Base-by-base conservation (phyloP, 768 basidiomycete genomes). In the Suillus luteus region DNA sequence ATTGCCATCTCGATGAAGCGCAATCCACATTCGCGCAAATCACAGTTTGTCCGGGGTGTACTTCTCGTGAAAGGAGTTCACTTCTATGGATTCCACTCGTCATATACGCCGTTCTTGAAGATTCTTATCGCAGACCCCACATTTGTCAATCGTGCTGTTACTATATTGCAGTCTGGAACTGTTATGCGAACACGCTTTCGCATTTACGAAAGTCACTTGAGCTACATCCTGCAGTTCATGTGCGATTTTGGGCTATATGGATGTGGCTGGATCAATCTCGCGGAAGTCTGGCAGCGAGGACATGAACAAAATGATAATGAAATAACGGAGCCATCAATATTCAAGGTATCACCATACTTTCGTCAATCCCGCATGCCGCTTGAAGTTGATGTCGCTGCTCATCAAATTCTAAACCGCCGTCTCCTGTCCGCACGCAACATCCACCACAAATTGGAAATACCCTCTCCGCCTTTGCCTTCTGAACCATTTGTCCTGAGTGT, bases 221-320 rank as follows among this genome's bases (percentile, higher is more conserved):
- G 87, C 71, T 97, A 87, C 74, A 77, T 87, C 31, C 81, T 98
- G 41, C 96, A 98, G 77, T 97, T 98, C 78, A 83, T 98, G 85
- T 90, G 89, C 74, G 96, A 99, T 77, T 95, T 92, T 72, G 94
- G 93, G 63, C 81, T 99, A 31, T 96, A 95, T 69, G 96, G 96
- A 2, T 98, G 96, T 74, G 95, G 93, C 1, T 92, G 89, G 85
- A 80, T 98, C 52, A 87, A 96, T 63, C 76, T 96, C 3, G 81
- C 80, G 51, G 81, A 88, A 59, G 86, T 82, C n/a, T 85, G 85
- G 77, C 82, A 86, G 69, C 85, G 91, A 19, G 78, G 78, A 31
- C 72, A 78, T 6, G 78, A 78, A 38, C 66, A 67, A 19, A 65
- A 68, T 14, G 68, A 67, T 31, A 66, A 60, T 35, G 61, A 62